These are phyloP conservation scores for Curvularia lunata DNA, from an alignment of 2,329 filamentous ascomycete species.

Conservation along the genomic window DNA sequence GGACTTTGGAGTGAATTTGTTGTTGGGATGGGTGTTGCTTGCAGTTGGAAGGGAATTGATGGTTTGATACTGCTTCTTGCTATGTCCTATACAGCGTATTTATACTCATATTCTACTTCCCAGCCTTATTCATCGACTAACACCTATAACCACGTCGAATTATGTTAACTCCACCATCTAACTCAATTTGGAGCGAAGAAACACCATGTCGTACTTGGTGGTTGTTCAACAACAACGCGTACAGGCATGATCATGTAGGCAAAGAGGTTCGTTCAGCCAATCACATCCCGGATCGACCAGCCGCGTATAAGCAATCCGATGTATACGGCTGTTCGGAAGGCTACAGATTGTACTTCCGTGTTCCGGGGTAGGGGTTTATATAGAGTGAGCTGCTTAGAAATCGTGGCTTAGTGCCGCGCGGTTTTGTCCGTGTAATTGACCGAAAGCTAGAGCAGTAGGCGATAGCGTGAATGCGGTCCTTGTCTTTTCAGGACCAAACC, in stretches of 20 bases:
- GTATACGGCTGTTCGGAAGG: no score
- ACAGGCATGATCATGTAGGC: not conserved
- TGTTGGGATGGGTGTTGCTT: not conserved
- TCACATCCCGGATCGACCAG: not conserved
- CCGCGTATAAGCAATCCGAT: not conserved
- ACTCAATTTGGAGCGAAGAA: not conserved
- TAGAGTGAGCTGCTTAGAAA: not conserved
- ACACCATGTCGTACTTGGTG: not conserved
- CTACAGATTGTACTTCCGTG: no score
- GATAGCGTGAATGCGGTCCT: not conserved
- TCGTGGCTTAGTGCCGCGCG: not conserved
- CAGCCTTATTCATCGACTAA: not conserved
- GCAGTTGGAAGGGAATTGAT: not conserved
- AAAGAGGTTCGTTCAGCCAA: not conserved
- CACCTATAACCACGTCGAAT: not conserved
- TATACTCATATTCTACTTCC: not conserved
- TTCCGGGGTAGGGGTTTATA: not conserved
- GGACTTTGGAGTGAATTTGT: not conserved
- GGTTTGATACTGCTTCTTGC: no score
- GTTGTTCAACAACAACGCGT: not conserved
- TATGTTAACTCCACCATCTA: not conserved
- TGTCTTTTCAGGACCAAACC: not conserved
- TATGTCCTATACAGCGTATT: not conserved
- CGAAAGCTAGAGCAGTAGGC: not conserved
- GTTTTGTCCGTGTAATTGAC: not conserved